Base-by-base conservation (phyloP, 2,329 filamentous ascomycete species). In the Chaetomiaceae sp. region DNA sequence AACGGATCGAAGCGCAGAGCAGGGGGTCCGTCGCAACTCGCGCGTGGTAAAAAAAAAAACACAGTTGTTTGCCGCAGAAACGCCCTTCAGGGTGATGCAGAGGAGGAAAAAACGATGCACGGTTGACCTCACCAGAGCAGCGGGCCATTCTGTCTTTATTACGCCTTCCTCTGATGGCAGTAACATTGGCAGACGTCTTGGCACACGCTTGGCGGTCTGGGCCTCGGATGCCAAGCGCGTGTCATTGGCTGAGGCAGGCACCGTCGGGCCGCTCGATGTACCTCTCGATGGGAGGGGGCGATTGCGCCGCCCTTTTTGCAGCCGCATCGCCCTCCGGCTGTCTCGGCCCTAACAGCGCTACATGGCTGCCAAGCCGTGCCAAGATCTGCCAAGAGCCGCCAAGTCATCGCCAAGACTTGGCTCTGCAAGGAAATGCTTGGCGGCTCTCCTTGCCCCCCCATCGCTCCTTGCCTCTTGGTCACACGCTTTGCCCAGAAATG, bases 341-440 rank as follows among this genome's bases (percentile, higher is more conserved):
- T 12, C 17, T 33, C 38, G 4, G 17, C 51, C 20, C 54, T 63
- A 65, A 61, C 62, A 59, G 47, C 43, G 17, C 49, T 51, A 66
- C 64, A 49, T 53, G 11, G 2, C 4, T 19, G 48, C 54, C 54
- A 52, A 51, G 38, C 6, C n/a, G 4, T 42, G 64, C 64, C 64
- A 66, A 66, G 64, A 47, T 1, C 15, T 40, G 59, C 65, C 65
- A 66, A 66, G 64, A 47, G 1, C 15, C 40, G 59, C 65, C 65
- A 66, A 68, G 66, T 38, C 56, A 51, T 39, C 40, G 65, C 62
- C 57, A 64, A 65, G 65, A 19, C 61, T 65, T 65, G 63, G 63
- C 60, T 47, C 56, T 72, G 81, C 55, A 67, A 69, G 51, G 75
- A 74, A 57, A 62, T 73, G 15, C 77, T 70, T 60, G 61, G 58